These are phyloP conservation scores for Erodium maritimum DNA, from an alignment of 345 rosid species.

Conservation along the genomic window DNA sequence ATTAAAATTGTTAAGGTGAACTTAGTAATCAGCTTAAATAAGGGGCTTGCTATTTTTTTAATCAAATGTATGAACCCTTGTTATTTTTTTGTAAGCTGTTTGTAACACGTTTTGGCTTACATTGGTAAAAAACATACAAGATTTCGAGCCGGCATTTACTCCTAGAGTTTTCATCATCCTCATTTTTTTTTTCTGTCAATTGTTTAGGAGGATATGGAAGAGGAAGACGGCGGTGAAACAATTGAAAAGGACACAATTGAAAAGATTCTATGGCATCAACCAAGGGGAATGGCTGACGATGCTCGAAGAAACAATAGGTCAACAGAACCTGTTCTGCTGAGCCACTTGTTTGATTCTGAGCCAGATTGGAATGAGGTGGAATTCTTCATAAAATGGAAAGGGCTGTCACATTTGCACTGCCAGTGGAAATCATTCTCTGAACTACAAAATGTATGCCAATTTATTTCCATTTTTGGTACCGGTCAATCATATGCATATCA, in stretches of 20 bases:
- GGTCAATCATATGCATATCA: background rate
- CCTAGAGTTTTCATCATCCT: background rate
- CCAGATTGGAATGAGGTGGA: conserved; percentile 88
- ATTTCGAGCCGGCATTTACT: background rate
- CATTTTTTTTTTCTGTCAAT: conserved; percentile 1
- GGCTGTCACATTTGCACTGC: conserved; percentile 97
- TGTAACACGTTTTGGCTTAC: background rate
- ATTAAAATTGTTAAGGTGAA: background rate
- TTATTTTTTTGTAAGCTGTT: background rate
- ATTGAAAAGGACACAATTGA: conserved; percentile 94
- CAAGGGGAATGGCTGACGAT: conserved; percentile 69
- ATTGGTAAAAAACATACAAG: background rate
- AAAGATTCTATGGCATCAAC: conserved; percentile 97
- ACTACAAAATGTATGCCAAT: conserved; percentile 63
- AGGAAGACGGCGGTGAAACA: conserved; percentile 85
- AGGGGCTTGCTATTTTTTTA: background rate
- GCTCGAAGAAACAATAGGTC: conserved; percentile 46
- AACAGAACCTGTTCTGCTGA: conserved; percentile 55
- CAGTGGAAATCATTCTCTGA: conserved; percentile 84
- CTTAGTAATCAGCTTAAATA: background rate
- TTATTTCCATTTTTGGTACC: background rate
- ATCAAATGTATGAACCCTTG: background rate
- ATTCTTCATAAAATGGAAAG: conserved; percentile 96
- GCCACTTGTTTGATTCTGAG: conserved; percentile 63
- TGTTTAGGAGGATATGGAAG: conserved; percentile 85